Evolutionary conservation across 2,329 filamentous ascomycete genomes (phyloP).

Genomic region (Talaromyces albobiverticillius): DNA sequence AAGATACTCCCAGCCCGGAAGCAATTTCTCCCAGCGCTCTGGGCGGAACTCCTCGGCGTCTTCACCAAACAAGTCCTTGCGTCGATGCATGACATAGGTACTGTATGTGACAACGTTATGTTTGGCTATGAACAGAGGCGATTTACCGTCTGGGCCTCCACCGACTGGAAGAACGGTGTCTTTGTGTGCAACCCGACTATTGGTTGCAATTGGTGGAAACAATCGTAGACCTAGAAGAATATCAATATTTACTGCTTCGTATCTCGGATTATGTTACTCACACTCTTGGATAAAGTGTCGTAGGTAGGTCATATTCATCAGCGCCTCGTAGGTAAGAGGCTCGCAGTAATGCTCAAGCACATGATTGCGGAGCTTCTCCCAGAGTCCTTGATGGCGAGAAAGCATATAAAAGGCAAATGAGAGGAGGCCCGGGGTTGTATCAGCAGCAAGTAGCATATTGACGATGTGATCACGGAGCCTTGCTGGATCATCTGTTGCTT

Average conservation of each 20-base stretch:
- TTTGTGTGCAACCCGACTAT: conserved; percentile 36
- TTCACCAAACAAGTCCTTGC: conserved; percentile 48
- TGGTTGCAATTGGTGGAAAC: conserved; percentile 46
- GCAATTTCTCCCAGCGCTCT: conserved; percentile 7
- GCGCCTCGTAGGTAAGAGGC: conserved; percentile 28
- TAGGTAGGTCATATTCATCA: conserved; percentile 12
- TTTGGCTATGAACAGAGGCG: conserved; percentile 64
- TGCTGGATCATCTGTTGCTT: conserved; percentile 46
- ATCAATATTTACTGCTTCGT: conserved; percentile 45
- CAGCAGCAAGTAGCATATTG: conserved; percentile 52
- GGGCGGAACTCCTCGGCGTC: conserved; percentile 36
- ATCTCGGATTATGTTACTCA: conserved; percentile 38
- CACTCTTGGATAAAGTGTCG: conserved; percentile 20
- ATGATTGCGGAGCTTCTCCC: conserved; percentile 32
- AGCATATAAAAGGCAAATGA: conserved; percentile 46
- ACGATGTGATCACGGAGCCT: conserved; percentile 48
- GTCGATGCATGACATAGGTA: conserved; percentile 70
- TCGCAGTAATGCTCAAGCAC: neutral
- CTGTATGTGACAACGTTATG: conserved; percentile 65
- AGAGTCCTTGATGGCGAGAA: conserved; percentile 37
- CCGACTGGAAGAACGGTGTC: conserved; percentile 48
- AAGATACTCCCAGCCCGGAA: conserved; percentile 10
- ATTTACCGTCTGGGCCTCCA: conserved; percentile 58
- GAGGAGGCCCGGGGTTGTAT: conserved; percentile 49
- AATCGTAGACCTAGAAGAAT: conserved; percentile 43